These are phyloP conservation scores for Lizonia empirigonia DNA, from an alignment of 2,329 filamentous ascomycete genomes.

Conservation along the genomic window DNA sequence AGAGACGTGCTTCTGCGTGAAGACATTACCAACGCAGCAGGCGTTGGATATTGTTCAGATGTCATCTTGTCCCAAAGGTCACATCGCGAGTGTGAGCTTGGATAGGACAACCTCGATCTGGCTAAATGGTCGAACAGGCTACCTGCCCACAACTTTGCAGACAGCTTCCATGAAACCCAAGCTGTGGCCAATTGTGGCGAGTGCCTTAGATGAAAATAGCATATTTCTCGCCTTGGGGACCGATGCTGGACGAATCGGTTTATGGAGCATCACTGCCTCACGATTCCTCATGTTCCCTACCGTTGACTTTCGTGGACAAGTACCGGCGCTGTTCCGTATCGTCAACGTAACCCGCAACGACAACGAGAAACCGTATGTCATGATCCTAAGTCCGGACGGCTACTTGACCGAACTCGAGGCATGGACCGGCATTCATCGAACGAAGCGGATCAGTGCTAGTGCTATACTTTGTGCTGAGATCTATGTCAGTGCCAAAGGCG, in stretches of 20 bases:
- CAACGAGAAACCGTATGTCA: constrained; percentile 50
- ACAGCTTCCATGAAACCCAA: constrained; percentile 44
- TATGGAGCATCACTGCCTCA: constrained; percentile 68
- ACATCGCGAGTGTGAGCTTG: constrained; percentile 71
- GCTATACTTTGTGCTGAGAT: constrained; percentile 38
- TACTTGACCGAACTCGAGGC: constrained; percentile 64
- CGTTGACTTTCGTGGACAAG: constrained; percentile 63
- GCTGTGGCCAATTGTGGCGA: constrained; percentile 59
- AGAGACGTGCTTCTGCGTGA: constrained; percentile 62
- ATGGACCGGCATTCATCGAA: constrained; percentile 47
- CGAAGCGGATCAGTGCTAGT: constrained; percentile 36
- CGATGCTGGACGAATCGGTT: constrained; percentile 59
- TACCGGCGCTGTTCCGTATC: constrained; percentile 67
- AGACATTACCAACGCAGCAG: constrained; percentile 67
- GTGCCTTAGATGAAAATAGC: constrained; percentile 68
- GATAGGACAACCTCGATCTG: constrained; percentile 72
- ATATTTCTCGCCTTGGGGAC: constrained; percentile 71
- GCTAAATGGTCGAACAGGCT: constrained; percentile 46
- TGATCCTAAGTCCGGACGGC: constrained; percentile 70
- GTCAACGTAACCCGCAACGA: constrained; percentile 41
- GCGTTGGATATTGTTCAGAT: constrained; percentile 71
- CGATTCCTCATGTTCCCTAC: constrained; percentile 60
- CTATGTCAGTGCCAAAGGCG: constrained; percentile 34
- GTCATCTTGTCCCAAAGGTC: constrained; percentile 65
- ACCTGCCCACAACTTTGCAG: constrained; percentile 37